Percentiles rank a stretch among this genome's conserved stretches.
Evolutionary conservation across 371 early-diverging fungal species (phyloP).

Genomic region (Haplosporangium sp.): DNA sequence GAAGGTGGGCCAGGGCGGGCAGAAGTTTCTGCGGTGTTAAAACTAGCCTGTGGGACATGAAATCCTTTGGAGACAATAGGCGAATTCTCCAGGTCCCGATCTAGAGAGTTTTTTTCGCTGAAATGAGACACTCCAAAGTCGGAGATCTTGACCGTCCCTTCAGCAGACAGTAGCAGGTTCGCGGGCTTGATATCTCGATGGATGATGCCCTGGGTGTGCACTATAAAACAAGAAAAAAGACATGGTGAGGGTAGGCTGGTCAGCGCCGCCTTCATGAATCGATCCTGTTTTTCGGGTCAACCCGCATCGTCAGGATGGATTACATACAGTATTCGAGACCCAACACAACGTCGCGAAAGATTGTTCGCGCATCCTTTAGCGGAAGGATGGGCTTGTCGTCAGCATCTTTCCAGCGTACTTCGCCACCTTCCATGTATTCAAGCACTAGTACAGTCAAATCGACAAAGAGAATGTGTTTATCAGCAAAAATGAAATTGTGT

Average conservation of each 20-base stretch:
- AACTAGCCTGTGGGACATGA: slow-evolving; percentile 7
- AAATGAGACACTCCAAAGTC: slow-evolving; percentile 93
- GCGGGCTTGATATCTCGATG: slow-evolving; percentile 97
- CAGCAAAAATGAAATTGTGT: slow-evolving; percentile 12
- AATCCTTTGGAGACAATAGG: slow-evolving; percentile 25
- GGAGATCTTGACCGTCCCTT: slow-evolving; percentile 85
- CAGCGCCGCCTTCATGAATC: background rate
- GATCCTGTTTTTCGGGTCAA: background rate
- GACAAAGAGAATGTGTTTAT: background rate
- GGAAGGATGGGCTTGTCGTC: slow-evolving; percentile 62
- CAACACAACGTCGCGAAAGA: slow-evolving; percentile 88
- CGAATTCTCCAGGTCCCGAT: slow-evolving; percentile 38
- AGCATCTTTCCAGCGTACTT: slow-evolving; percentile 15
- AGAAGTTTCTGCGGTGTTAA: background rate
- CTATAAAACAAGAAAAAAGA: slow-evolving; percentile 46
- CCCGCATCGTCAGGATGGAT: background rate
- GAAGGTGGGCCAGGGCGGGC: slow-evolving; percentile 34
- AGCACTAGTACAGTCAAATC: background rate
- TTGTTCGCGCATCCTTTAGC: slow-evolving; percentile 69
- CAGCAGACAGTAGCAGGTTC: slow-evolving; percentile 79
- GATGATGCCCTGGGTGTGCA: slow-evolving; percentile 91
- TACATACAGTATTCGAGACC: slow-evolving; percentile 73
- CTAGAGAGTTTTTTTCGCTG: slow-evolving; percentile 54
- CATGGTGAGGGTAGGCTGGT: background rate
- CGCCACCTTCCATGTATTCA: slow-evolving; percentile 10